Conservation (phyloP, 2,329 filamentous ascomycete genomes). For the Pleoardoris graminearum region DNA sequence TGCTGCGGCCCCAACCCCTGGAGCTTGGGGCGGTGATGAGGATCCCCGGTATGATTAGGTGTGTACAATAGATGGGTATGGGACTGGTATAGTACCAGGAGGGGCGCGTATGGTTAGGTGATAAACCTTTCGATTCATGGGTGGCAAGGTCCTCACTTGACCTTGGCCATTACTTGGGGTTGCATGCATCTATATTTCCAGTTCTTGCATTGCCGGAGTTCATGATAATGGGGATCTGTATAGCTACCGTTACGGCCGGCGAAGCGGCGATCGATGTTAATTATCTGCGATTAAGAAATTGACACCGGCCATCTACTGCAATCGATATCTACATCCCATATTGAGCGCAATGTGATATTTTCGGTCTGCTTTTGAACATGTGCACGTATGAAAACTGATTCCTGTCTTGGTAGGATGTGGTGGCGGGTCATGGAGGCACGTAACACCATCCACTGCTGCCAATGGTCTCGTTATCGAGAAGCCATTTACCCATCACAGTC, state of each 20-base stretch:
- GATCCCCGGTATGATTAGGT: slow-evolving; percentile 25
- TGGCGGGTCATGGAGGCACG: too few relatives aligned
- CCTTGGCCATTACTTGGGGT: too few relatives aligned
- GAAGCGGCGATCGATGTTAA: too few relatives aligned
- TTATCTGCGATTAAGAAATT: too few relatives aligned
- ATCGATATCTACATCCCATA: background rate
- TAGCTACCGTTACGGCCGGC: background rate
- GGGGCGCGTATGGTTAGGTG: background rate
- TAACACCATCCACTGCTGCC: too few relatives aligned
- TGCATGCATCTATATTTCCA: background rate
- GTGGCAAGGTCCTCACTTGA: too few relatives aligned
- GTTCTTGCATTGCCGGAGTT: slow-evolving; percentile 4
- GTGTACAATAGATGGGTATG: slow-evolving; percentile 2
- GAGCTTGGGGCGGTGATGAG: slow-evolving; percentile 44
- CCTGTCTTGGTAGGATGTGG: too few relatives aligned
- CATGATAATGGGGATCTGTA: background rate
- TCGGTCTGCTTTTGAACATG: too few relatives aligned
- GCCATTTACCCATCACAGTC: too few relatives aligned
- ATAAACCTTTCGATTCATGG: background rate
- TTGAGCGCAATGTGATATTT: too few relatives aligned
- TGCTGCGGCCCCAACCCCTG: slow-evolving; percentile 62
- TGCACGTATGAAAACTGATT: too few relatives aligned
- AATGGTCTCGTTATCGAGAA: too few relatives aligned
- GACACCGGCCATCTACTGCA: background rate
- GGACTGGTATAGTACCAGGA: background rate